These are phyloP conservation scores for Starmerella davenportii DNA, from an alignment of 805 yeast genomes.

Conservation along the genomic window DNA sequence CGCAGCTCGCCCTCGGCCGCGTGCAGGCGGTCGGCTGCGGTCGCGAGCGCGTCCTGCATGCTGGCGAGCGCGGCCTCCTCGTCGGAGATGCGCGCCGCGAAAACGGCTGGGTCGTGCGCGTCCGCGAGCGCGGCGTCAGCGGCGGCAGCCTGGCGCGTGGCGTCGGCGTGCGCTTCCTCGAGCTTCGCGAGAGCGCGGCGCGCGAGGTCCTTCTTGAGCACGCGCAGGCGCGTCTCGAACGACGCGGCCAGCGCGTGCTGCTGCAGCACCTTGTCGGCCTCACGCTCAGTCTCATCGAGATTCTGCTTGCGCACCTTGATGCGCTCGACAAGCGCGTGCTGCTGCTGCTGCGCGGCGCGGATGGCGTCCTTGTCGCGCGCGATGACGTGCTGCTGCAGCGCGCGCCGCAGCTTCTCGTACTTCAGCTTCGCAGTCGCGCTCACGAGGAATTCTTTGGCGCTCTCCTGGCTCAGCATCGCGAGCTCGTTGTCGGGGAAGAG, in stretches of 20 bases:
- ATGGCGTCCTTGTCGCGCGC: slow-evolving; percentile 25
- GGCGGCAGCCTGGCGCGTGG: not conserved
- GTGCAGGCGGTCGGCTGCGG: not conserved
- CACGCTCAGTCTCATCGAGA: not conserved
- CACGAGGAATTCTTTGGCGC: slow-evolving; percentile 76
- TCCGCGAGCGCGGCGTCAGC: not conserved
- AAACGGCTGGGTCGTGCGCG: not conserved
- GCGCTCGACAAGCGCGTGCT: slow-evolving; percentile 1
- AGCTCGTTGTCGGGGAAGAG: slow-evolving; percentile 79
- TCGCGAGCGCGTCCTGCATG: not conserved
- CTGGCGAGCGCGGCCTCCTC: not conserved
- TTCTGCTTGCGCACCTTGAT: not conserved
- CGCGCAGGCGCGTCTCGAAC: not conserved
- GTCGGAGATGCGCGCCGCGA: not conserved
- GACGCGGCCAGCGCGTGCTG: not conserved
- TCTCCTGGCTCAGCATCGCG: slow-evolving; percentile 84
- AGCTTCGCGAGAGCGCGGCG: not conserved
- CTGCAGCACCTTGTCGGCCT: slow-evolving; percentile 1
- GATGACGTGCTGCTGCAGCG: slow-evolving; percentile 22
- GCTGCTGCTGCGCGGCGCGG: slow-evolving; percentile 21
- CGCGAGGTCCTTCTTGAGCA: slow-evolving; percentile 2
- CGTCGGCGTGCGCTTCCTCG: not conserved
- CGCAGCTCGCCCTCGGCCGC: not conserved
- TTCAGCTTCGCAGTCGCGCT: slow-evolving; percentile 54
- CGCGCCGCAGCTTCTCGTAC: slow-evolving; percentile 54